Base-by-base conservation (phyloP, 2,329 filamentous ascomycete genomes). In the Boeremia lycopersici region DNA sequence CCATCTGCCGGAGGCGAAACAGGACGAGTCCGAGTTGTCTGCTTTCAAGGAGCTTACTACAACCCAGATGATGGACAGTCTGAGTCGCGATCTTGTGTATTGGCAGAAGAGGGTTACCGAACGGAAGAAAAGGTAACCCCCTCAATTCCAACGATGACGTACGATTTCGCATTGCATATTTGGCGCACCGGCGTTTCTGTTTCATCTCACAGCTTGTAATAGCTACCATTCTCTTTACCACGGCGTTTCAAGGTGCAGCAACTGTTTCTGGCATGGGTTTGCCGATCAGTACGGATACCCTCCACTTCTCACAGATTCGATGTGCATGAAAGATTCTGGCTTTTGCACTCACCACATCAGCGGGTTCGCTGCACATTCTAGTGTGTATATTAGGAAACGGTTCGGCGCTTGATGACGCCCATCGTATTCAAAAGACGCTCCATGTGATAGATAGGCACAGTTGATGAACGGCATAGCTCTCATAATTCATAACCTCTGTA, bases 31-130 rank as follows among this genome's bases (percentile, higher is more conserved):
- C 12, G 70, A 71, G 4, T 33, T 73, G 23, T 65, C 65, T 25
- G 61, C 57, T 19, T 96, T 96, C 74, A 90, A 88, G 63, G 84
- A 89, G 8, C 79, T 96, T 60, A 89, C 81, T 53, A 92, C 89
- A 63, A 81, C 90, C 60, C 90, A 96, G 76, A 96, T 96, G 90
- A 96, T 96, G 90, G 91, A 96, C 72, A 83, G 86, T 64, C 76
- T 96, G 72, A 93, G 89, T 57, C 83, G 89, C 58, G 87, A 92
- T 71, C 82, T 96, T 67, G 84, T 93, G 62, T 89, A 89, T 68
- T 96, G 91, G 91, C 91, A 96, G 77, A 88, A 89, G 40, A 71
- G 73, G 69, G 64, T 75, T 17, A 56, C 59, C 1, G 63, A 69
- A 23, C 60, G 65, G 36, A 69, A 59, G 6, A 71, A 72, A 36